Percentiles rank a stretch among this genome's conserved stretches.
These are phyloP conservation scores for Achaetomiella virescens DNA, from an alignment of 495 filamentous ascomycete genomes.

Conservation along the genomic window DNA sequence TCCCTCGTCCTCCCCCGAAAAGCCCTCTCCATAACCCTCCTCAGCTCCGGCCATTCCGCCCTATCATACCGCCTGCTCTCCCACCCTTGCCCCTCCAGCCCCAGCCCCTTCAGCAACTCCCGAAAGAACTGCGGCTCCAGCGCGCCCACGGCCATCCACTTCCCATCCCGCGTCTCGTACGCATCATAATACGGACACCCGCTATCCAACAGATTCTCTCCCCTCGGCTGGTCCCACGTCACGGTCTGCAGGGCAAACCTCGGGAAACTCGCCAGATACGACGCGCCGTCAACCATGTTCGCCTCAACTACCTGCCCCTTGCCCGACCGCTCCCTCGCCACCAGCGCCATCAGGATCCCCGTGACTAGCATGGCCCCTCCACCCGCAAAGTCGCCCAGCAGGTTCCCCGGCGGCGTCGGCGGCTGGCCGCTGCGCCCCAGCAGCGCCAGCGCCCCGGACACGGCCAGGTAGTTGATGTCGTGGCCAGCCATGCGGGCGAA, in stretches of 20 bases:
- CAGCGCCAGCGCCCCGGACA: conserved; percentile 71
- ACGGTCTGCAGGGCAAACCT: conserved; percentile 55
- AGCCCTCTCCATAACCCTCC: conserved; percentile 48
- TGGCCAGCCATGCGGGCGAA: conserved; percentile 91
- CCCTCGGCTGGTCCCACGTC: conserved; percentile 56
- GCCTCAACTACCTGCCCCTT: conserved; percentile 83
- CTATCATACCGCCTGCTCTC: conserved; percentile 51
- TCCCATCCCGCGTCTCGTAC: conserved; percentile 76
- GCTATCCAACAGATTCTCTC: conserved; percentile 73
- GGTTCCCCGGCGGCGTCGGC: conserved; percentile 74
- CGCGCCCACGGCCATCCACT: conserved; percentile 84
- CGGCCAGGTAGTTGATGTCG: conserved; percentile 94
- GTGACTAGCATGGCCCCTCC: conserved; percentile 74
- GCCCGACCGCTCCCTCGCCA: conserved; percentile 52
- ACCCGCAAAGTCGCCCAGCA: conserved; percentile 86
- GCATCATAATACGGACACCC: conserved; percentile 84
- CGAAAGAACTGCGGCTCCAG: conserved; percentile 81
- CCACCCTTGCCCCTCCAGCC: conserved; percentile 46
- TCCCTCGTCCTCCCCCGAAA: conserved; percentile 69
- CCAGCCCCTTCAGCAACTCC: conserved; percentile 58
- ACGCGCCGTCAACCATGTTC: conserved; percentile 91
- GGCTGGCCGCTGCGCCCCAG: conserved; percentile 62
- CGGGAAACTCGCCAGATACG: conserved; percentile 70
- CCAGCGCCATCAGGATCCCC: conserved; percentile 59
- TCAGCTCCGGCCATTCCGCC: conserved; percentile 59